phyloP scores from a whole-genome alignment of 1,139 yeast genomes.

The Fermentozyma sake region DNA sequence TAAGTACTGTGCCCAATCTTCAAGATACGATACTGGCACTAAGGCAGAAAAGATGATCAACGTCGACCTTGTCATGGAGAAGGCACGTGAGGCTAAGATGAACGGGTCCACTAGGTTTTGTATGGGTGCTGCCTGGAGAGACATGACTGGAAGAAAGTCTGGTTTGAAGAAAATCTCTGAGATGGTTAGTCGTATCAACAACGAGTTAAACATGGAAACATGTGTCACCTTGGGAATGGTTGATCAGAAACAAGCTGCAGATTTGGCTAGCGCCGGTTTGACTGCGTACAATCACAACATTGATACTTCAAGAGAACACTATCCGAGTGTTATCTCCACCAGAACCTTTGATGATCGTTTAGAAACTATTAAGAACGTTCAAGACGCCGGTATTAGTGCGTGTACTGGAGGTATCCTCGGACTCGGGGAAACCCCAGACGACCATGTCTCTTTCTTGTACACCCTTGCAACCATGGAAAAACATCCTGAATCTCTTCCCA shows the following conservation, averaged over 20 bases:
- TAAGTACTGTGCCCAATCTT: conserved; percentile 75
- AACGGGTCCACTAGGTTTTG: conserved; percentile 79
- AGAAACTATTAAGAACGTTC: conserved; percentile 60
- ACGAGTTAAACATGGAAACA: conserved; percentile 64
- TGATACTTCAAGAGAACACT: conserved; percentile 76
- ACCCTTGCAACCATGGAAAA: conserved; percentile 62
- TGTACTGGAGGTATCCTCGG: conserved; percentile 83
- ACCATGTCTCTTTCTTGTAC: conserved; percentile 63
- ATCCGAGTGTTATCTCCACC: conserved; percentile 67
- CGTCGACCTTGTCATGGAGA: conserved; percentile 57
- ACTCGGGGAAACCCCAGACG: conserved; percentile 69
- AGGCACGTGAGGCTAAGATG: conserved; percentile 60
- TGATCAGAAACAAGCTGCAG: conserved; percentile 54
- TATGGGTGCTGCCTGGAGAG: conserved; percentile 89
- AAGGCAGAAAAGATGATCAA: conserved; percentile 62
- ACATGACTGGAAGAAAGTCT: conserved; percentile 72
- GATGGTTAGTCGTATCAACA: conserved; percentile 62
- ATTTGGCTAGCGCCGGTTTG: conserved; percentile 61
- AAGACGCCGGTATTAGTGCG: conserved; percentile 61
- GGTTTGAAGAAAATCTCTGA: conserved; percentile 59
- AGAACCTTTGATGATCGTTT: conserved; percentile 69
- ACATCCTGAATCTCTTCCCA: conserved; percentile 82
- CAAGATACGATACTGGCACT: conserved; percentile 63
- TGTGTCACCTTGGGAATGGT: conserved; percentile 84
- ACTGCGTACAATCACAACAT: conserved; percentile 82